Evolutionary conservation across 495 filamentous ascomycete genomes (phyloP).

Genomic region (Bacidia gigantensis): DNA sequence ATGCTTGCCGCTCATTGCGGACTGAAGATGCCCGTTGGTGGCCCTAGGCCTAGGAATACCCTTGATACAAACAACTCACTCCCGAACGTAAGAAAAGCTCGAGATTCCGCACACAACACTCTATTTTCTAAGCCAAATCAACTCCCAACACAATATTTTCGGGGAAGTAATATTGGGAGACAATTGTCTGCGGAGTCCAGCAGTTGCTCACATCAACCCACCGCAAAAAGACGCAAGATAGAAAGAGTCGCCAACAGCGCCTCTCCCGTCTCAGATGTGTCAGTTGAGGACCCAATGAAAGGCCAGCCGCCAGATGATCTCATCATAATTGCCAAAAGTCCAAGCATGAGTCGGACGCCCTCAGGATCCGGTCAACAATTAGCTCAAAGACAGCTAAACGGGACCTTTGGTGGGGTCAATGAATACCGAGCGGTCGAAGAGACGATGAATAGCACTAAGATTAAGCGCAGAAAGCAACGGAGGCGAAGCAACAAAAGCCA

Average conservation of each 20-base stretch:
- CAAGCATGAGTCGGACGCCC: not conserved
- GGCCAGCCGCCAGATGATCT: not conserved
- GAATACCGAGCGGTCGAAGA: constrained; percentile 11
- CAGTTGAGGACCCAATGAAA: constrained; percentile 7
- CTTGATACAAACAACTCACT: not conserved
- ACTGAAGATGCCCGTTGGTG: not conserved
- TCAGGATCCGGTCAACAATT: constrained; percentile 3
- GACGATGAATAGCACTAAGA: constrained; percentile 10
- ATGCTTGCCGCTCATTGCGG: not conserved
- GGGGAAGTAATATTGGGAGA: constrained; percentile 7
- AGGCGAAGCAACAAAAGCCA: not conserved
- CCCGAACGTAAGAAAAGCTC: not conserved
- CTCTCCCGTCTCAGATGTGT: constrained; percentile 5
- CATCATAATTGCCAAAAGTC: not conserved
- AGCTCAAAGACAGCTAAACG: not conserved
- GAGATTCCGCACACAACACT: not conserved
- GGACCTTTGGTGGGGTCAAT: not conserved
- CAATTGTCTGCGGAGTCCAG: not conserved
- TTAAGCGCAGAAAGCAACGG: constrained; percentile 6
- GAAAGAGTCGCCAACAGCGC: constrained; percentile 1
- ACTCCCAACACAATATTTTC: not conserved
- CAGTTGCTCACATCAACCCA: not conserved
- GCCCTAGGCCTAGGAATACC: constrained; percentile 11
- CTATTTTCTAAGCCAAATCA: not conserved
- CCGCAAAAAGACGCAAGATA: constrained; percentile 11